phyloP scores from a whole-genome alignment of 2,329 filamentous ascomycete genomes.

The Beauveria varroae region DNA sequence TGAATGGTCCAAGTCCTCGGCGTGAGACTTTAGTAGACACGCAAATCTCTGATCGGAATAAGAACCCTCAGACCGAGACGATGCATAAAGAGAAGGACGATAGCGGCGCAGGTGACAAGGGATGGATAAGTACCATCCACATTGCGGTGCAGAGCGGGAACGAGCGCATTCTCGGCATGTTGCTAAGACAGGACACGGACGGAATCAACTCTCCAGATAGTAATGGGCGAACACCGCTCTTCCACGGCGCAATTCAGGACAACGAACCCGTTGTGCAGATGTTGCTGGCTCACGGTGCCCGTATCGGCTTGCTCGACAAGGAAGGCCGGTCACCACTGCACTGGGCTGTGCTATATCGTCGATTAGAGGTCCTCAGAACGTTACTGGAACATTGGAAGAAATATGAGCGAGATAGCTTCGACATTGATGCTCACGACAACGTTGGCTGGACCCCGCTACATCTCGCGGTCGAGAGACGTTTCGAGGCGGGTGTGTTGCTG shows the following conservation, averaged over 20 bases:
- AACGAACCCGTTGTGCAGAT: conserved; percentile 2
- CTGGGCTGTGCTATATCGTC: not conserved
- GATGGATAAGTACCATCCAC: conserved; percentile 4
- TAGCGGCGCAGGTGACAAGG: not conserved
- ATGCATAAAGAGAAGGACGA: not conserved
- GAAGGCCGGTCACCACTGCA: not conserved
- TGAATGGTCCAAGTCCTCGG: not conserved
- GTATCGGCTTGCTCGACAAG: not conserved
- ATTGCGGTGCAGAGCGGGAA: conserved; percentile 1
- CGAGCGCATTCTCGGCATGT: conserved; percentile 1
- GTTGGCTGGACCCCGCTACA: conserved; percentile 1
- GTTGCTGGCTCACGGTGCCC: not conserved
- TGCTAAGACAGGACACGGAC: conserved; percentile 1
- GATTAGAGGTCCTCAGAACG: not conserved
- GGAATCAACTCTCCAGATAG: conserved; percentile 1
- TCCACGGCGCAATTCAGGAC: not conserved
- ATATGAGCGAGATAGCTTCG: not conserved
- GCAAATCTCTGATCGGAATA: not conserved
- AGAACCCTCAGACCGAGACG: too few relatives aligned
- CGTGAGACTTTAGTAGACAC: not conserved
- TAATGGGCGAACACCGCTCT: not conserved
- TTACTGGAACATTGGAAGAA: not conserved
- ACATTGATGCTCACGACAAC: not conserved
- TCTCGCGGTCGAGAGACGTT: not conserved
- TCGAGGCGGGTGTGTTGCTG: not conserved